These are phyloP conservation scores for Zhuliangozyma blackwelliae DNA, from an alignment of 1,139 yeast genomes.

Conservation along the genomic window DNA sequence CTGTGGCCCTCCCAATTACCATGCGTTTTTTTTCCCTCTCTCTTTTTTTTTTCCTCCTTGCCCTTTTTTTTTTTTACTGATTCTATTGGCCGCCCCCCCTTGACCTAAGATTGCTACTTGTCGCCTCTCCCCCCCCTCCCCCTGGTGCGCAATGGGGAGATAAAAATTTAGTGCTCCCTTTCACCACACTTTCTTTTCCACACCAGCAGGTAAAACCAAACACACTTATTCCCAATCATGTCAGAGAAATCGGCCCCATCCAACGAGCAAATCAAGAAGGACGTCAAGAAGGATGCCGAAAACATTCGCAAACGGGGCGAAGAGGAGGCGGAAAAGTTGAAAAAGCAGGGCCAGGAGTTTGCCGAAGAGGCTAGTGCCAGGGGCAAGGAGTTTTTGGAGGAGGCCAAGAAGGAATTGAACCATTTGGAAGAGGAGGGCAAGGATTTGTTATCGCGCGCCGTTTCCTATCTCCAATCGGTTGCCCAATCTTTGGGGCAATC, in stretches of 20 bases:
- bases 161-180: too few species aligned
- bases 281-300: slow-evolving; percentile 22
- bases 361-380: slow-evolving; percentile 10
- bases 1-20: too few species aligned
- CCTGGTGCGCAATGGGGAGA: too few species aligned
- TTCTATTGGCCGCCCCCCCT: too few species aligned
- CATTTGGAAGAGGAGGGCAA: slow-evolving; percentile 25
- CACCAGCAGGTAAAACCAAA: neutral
- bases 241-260: slow-evolving; percentile 18
- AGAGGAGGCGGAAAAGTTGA: slow-evolving; percentile 12
- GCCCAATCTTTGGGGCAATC: too few species aligned
- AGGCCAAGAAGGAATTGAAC: slow-evolving; percentile 19
- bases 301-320: slow-evolving; percentile 17
- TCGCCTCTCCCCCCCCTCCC: too few species aligned
- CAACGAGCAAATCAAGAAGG: slow-evolving; percentile 19
- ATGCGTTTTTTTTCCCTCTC: too few species aligned
- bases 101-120: too few species aligned
- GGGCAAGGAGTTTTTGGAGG: slow-evolving; percentile 11
- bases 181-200: too few species aligned
- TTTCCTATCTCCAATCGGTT: slow-evolving; percentile 5
- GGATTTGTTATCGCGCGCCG: slow-evolving; percentile 17
- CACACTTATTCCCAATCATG: neutral
- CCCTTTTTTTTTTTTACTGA: too few species aligned
- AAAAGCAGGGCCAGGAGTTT: slow-evolving; percentile 9
- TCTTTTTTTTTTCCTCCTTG: too few species aligned